Evolutionary conservation across 108 stramenopile genomes (phyloP).

Genomic region (Hondaea fermentalgiana): DNA sequence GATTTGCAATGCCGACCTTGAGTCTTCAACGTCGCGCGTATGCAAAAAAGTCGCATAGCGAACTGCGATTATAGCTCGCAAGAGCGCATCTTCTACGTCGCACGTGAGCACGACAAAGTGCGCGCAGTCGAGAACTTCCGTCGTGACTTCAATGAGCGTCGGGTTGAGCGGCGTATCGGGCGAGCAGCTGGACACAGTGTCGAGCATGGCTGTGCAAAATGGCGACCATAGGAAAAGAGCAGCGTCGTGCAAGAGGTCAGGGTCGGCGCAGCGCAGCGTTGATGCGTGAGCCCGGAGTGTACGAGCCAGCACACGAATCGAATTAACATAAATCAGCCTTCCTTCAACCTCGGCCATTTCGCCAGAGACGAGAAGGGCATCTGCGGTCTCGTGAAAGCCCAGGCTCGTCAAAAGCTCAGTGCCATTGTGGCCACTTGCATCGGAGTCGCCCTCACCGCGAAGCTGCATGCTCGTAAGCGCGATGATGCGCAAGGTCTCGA

Average conservation of each 20-base stretch:
- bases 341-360: background rate
- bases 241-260: background rate
- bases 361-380: background rate
- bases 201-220: constrained; percentile 12
- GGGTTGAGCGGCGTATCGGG: background rate
- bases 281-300: background rate
- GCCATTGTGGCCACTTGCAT: background rate
- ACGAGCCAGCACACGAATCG: background rate
- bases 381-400: background rate
- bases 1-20: background rate
- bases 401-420: background rate
- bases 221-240: background rate
- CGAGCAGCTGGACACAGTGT: background rate
- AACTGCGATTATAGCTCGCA: background rate
- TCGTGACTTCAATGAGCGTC: background rate
- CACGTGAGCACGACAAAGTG: background rate
- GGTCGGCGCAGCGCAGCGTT: background rate
- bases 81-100: background rate
- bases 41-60: background rate
- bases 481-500: too few relatives aligned
- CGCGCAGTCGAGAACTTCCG: background rate
- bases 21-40: background rate
- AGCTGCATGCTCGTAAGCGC: too few relatives aligned
- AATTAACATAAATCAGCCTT: background rate
- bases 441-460: background rate